Percentiles rank a stretch among this genome's conserved stretches.
Conservation (phyloP, 805 yeast genomes). For the Candida manassasensis region DNA sequence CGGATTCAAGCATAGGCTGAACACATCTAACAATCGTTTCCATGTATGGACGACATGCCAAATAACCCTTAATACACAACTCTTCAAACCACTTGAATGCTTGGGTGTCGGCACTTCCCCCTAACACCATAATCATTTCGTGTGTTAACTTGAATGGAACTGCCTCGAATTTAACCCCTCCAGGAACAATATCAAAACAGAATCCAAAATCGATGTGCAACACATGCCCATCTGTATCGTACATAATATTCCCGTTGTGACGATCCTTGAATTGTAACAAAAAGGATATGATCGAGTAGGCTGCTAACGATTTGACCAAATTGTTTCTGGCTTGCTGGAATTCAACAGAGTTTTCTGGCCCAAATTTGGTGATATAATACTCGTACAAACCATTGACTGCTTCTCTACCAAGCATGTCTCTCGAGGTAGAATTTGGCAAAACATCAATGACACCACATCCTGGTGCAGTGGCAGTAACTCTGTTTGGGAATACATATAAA, state of each 20-base stretch:
- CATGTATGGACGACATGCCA: constrained; percentile 84
- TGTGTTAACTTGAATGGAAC: constrained; percentile 95
- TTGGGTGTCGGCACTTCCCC: constrained; percentile 81
- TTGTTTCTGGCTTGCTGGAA: constrained; percentile 90
- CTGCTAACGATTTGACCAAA: constrained; percentile 90
- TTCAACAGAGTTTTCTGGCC: constrained; percentile 86
- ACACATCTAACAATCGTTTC: constrained; percentile 82
- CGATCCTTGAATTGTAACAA: constrained; percentile 92
- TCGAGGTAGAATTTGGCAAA: constrained; percentile 86
- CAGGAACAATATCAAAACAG: constrained; percentile 98
- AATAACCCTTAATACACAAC: constrained; percentile 85
- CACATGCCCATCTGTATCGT: constrained; percentile 91
- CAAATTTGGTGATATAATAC: constrained; percentile 86
- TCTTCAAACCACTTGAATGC: constrained; percentile 94
- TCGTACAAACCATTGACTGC: constrained; percentile 96
- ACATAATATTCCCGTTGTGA: constrained; percentile 97
- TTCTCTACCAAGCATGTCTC: constrained; percentile 98
- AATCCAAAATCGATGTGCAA: constrained; percentile 97
- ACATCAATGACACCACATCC: constrained; percentile 99
- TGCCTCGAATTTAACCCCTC: constrained; percentile 97
- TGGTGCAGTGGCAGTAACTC: constrained; percentile 98
- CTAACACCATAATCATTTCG: constrained; percentile 95
- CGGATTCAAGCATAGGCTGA: constrained; percentile 89
- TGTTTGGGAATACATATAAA: constrained; percentile 83
- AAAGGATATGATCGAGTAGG: constrained; percentile 87